A percentile compares a stretch with the other conserved stretches of the same genome.
phyloP scores from a whole-genome alignment of 208 protist genomes.

The Trichomonas tenax region DNA sequence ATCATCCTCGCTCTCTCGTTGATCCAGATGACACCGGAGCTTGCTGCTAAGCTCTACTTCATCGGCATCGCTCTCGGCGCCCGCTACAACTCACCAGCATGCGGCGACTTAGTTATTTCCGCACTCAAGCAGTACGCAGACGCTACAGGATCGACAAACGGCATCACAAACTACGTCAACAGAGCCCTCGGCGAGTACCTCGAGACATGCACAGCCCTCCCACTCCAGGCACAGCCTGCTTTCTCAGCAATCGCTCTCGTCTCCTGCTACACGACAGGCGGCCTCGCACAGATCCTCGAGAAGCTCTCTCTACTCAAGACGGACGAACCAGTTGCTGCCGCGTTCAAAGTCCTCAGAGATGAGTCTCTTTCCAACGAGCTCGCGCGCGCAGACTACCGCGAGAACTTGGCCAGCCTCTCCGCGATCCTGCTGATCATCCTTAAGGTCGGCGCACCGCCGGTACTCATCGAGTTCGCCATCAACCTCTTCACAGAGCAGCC shows the following conservation, averaged over 20 bases:
- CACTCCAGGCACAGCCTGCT: not conserved
- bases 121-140: not conserved
- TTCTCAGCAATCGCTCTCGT: not conserved
- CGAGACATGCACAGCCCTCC: not conserved
- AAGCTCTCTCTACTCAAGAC: not conserved
- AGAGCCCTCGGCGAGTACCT: not conserved
- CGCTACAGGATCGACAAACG: not conserved
- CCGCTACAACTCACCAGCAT: not conserved
- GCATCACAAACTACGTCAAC: not conserved
- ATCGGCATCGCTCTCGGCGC: not conserved
- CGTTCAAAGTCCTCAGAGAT: not conserved
- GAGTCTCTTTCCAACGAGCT: not conserved
- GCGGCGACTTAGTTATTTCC: not conserved
- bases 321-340: not conserved
- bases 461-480: not conserved
- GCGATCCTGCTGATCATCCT: not conserved
- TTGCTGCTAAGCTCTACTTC: not conserved
- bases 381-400: not conserved
- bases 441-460: not conserved
- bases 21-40: not conserved
- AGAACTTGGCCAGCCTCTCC: not conserved
- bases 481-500: not conserved
- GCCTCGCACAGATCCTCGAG: not conserved
- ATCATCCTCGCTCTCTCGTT: not conserved
- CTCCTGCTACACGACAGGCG: not conserved